Evolutionary conservation across 148 eudicot species (phyloP), one percentile per base, ranked within the genome.

Genomic region (Rhododendron griersonianum): DNA sequence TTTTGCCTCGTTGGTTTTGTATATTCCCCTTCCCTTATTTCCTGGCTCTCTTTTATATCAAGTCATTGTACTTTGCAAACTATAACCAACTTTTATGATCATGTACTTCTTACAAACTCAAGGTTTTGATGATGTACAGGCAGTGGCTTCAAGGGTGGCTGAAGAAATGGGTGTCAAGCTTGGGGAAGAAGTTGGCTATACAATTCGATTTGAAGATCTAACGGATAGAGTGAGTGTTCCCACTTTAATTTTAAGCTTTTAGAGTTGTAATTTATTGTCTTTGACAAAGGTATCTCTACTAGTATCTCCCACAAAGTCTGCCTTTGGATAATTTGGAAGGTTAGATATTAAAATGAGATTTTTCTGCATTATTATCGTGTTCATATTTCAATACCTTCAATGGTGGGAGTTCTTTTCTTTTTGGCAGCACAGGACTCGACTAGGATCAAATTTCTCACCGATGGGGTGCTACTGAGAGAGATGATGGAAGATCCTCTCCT

Each of bases 401-500:
- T 86, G 53, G 33, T 57, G 57, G 81, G 87, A 86, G 57, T 88
- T 84, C 25, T 89, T 65, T 82, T 90, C 85, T 85, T 89, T 67
- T 81, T 93, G 91, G 87, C 88, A 87, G 92, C 65, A 85, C 95
- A 97, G 98, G 96, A 93, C 87, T 84, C 91, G 78, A 98, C 99
- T 69, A 91, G 91, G 91, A 89, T 98, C 89, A 98, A 98, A 83
- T 98, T 95, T 88, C 96, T 98, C 45, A 98, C 99, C 33, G 98
- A 98, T 90, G 99, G 99, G 78, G 98, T 98, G 84, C 89, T 98
- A 89, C 89, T 98, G 57, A 91, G 99, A 87, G 99, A 98, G 88
- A 98, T 98, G 99, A 98, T 98, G 99, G 94, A 94, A 88, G 99
- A 98, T 91, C 99, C 99, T 82, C 94, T 98, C 55, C 86, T 98